phyloP scores from a whole-genome alignment of 345 rosid species.

The Citrus reticulata region DNA sequence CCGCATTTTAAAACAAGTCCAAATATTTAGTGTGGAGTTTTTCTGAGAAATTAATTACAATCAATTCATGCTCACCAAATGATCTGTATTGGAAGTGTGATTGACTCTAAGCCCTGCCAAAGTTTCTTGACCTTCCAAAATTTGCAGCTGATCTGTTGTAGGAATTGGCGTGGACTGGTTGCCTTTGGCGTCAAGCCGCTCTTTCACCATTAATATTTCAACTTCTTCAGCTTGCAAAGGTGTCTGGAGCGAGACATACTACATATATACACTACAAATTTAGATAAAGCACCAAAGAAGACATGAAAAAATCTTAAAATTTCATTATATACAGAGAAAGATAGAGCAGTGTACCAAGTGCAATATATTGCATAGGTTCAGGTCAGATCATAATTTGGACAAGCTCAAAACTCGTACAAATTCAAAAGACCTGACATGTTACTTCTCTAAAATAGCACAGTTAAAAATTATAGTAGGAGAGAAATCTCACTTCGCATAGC shows the following conservation, averaged over 20 bases:
- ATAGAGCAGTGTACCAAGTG: not conserved
- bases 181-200: conserved; percentile 23
- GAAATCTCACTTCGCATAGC: conserved; percentile 71
- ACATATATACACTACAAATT: not conserved
- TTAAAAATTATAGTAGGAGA: conserved; percentile 24
- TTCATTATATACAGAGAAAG: too few species aligned
- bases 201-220: conserved; percentile 53
- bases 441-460: conserved; percentile 2
- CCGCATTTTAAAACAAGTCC: not conserved
- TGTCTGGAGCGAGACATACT: conserved; percentile 75
- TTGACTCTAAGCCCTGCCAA: conserved; percentile 33
- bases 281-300: not conserved
- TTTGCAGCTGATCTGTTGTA: conserved; percentile 39
- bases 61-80: conserved; percentile 36
- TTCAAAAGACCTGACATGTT: not conserved
- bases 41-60: not conserved
- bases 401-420: not conserved
- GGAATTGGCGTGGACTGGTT: conserved; percentile 21
- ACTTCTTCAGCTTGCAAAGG: conserved; percentile 65
- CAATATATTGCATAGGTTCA: too few species aligned
- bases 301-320: not conserved
- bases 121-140: conserved; percentile 55
- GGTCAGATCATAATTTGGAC: too few species aligned
- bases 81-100: conserved; percentile 23
- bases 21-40: not conserved